Conservation (phyloP, 2,329 filamentous ascomycete species). For the Microthyrium microscopicum region DNA sequence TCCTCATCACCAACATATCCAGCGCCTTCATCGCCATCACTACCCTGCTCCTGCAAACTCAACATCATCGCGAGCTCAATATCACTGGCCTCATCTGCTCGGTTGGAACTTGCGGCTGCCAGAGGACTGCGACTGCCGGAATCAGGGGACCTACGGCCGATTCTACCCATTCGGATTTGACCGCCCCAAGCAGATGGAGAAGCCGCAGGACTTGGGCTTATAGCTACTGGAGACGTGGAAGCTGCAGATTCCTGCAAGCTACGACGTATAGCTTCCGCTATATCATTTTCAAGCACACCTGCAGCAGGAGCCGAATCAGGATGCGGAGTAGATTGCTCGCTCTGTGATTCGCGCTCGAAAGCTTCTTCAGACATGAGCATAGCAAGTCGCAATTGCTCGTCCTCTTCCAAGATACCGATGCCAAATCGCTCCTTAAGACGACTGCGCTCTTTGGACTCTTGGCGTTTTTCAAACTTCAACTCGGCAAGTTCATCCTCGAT, state of each 20-base stretch:
- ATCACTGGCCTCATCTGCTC: conserved; percentile 32
- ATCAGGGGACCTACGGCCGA: conserved; percentile 14
- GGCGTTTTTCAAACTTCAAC: conserved; percentile 54
- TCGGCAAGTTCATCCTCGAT: conserved; percentile 78
- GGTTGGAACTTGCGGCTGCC: background rate
- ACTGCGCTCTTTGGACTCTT: conserved; percentile 48
- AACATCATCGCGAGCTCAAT: conserved; percentile 45
- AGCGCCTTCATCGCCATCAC: conserved; percentile 17
- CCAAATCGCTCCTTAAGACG: conserved; percentile 69
- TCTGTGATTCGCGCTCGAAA: conserved; percentile 29
- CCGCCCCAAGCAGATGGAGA: background rate
- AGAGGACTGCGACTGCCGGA: conserved; percentile 15
- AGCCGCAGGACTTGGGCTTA: background rate
- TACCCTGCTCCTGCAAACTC: conserved; percentile 43
- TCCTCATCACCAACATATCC: background rate
- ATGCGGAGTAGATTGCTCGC: conserved; percentile 18
- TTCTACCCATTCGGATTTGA: conserved; percentile 26
- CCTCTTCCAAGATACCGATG: conserved; percentile 52
- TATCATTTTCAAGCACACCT: conserved; percentile 26
- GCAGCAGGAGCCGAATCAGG: background rate
- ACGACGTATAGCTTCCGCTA: conserved; percentile 46
- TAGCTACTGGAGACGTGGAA: conserved; percentile 8
- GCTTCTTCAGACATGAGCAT: conserved; percentile 45
- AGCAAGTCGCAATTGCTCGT: conserved; percentile 46
- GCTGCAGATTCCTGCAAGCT: conserved; percentile 18